Evolutionary conservation across 2,329 filamentous ascomycete genomes (phyloP).

Genomic region (Periglandula ipomoeae): DNA sequence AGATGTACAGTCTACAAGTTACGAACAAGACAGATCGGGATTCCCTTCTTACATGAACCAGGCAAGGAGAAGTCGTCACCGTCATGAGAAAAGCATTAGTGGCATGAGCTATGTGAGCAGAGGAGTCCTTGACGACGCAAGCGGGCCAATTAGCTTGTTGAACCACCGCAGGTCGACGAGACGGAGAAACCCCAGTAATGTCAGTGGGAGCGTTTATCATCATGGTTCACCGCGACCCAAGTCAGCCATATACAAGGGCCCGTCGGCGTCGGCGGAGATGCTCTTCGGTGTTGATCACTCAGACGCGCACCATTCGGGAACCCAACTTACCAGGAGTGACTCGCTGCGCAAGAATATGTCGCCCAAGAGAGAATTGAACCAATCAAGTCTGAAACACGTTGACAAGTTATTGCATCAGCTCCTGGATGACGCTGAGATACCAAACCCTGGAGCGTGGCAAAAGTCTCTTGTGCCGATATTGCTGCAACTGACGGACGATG

Average conservation of each 20-base stretch:
- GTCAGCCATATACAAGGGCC: slow-evolving; percentile 46
- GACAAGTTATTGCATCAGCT: slow-evolving; percentile 77
- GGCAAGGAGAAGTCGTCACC: slow-evolving; percentile 64
- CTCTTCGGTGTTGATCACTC: slow-evolving; percentile 38
- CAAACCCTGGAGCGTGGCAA: slow-evolving; percentile 73
- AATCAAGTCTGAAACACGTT: slow-evolving; percentile 81
- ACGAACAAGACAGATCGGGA: slow-evolving; percentile 65
- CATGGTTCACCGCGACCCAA: slow-evolving; percentile 63
- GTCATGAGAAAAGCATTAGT: slow-evolving; percentile 65
- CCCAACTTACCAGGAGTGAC: slow-evolving; percentile 62
- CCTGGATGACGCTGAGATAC: slow-evolving; percentile 64
- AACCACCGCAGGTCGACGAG: slow-evolving; percentile 54
- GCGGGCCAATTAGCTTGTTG: slow-evolving; percentile 45
- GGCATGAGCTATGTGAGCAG: slow-evolving; percentile 61
- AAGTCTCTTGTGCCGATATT: slow-evolving; percentile 84
- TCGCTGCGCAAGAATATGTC: slow-evolving; percentile 69
- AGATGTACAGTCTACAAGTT: slow-evolving; percentile 54
- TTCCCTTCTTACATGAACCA: slow-evolving; percentile 65
- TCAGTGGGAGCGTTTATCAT: slow-evolving; percentile 60
- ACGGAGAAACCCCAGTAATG: slow-evolving; percentile 74
- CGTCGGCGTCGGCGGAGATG: slow-evolving; percentile 42
- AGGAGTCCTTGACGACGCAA: slow-evolving; percentile 55
- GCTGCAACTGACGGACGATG: slow-evolving; percentile 83
- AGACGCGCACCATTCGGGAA: slow-evolving; percentile 30
- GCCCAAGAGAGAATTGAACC: slow-evolving; percentile 75